Evolutionary conservation across 805 yeast species (phyloP).

Genomic region (Brettanomyces naardenensis): DNA sequence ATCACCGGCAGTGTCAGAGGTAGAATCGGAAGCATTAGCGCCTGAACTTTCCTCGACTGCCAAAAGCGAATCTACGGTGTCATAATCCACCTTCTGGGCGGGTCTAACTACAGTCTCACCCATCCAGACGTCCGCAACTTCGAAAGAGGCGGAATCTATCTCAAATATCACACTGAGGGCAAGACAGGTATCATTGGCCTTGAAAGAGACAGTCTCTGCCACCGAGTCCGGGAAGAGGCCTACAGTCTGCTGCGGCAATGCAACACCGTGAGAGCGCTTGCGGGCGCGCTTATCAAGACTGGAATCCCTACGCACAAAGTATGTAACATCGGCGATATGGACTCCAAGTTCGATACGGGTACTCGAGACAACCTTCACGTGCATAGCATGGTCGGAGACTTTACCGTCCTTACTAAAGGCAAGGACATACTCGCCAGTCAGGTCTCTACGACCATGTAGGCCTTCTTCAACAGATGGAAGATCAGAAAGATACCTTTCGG

Average conservation of each 20-base stretch:
- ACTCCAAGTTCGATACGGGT: conserved; percentile 73
- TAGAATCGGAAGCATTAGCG: conserved; percentile 12
- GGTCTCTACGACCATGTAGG: conserved; percentile 39
- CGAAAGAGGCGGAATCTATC: conserved; percentile 63
- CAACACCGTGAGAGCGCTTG: conserved; percentile 84
- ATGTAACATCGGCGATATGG: conserved; percentile 76
- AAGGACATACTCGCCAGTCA: conserved; percentile 51
- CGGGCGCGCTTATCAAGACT: conserved; percentile 81
- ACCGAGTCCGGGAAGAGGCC: conserved; percentile 64
- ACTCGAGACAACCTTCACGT: conserved; percentile 55
- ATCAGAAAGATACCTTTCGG: conserved; percentile 27
- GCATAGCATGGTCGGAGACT: conserved; percentile 72
- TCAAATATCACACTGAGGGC: conserved; percentile 75
- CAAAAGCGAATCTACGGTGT: conserved; percentile 47
- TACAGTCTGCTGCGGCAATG: conserved; percentile 67
- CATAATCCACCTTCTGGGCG: conserved; percentile 46
- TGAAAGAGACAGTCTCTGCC: conserved; percentile 52
- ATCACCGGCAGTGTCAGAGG: conserved; percentile 27
- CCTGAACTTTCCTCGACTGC: conserved; percentile 16
- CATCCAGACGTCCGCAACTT: conserved; percentile 68
- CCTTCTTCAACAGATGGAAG: conserved; percentile 30
- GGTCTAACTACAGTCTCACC: conserved; percentile 67
- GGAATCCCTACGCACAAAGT: conserved; percentile 64
- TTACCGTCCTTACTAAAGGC: conserved; percentile 53
- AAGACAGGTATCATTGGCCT: conserved; percentile 49